Conservation (phyloP, 192 early-diverging fungal species). For the Backusella tarrabulga region DNA sequence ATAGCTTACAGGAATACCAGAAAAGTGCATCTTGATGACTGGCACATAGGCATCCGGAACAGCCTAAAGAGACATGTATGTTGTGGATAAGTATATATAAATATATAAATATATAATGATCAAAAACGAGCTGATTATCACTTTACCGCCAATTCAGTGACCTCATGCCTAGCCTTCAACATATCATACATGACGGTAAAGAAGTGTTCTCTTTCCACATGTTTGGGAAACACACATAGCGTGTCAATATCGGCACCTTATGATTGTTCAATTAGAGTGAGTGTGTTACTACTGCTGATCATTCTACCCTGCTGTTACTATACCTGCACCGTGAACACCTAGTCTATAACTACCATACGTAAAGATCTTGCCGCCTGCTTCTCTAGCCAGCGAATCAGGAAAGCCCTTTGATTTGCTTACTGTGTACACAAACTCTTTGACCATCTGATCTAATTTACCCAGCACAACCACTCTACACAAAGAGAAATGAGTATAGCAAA, state of each 20-base stretch:
- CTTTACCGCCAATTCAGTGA: slow-evolving; percentile 76
- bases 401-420: slow-evolving; percentile 67
- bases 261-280: background rate
- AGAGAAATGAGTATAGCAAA: background rate
- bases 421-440: slow-evolving; percentile 91
- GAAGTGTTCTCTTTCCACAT: slow-evolving; percentile 91
- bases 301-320: background rate
- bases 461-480: slow-evolving; percentile 76
- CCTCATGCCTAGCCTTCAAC: slow-evolving; percentile 79
- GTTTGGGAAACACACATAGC: slow-evolving; percentile 88
- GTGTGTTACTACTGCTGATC: background rate
- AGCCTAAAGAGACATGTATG: slow-evolving; percentile 31
- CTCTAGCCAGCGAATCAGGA: slow-evolving; percentile 79
- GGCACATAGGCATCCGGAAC: slow-evolving; percentile 94
- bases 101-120: background rate
- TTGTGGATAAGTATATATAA: background rate
- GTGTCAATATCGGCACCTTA: slow-evolving; percentile 98
- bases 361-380: slow-evolving; percentile 94
- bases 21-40: slow-evolving; percentile 93
- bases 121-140: background rate
- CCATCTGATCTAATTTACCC: slow-evolving; percentile 81
- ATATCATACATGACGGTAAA: slow-evolving; percentile 86
- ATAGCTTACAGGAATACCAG: slow-evolving; percentile 73
- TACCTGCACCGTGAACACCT: slow-evolving; percentile 91
- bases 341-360: slow-evolving; percentile 96